A percentile compares a stretch with the other conserved stretches of the same genome.
Conservation (phyloP, 305 asterid species). For the Ajuga reptans region DNA sequence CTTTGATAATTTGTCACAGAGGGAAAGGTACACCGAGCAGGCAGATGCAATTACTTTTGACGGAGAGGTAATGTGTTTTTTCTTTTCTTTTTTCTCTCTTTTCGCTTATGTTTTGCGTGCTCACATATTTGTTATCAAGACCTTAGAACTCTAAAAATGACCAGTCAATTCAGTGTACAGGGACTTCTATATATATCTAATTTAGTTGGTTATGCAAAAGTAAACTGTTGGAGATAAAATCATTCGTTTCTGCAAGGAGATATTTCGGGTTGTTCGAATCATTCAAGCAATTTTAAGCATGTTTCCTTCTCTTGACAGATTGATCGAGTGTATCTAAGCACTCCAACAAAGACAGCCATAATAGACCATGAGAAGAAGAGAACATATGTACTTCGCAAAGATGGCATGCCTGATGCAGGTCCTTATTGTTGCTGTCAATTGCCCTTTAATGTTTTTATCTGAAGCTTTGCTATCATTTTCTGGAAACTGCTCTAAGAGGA, state of each 20-base stretch:
- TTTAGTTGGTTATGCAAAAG: slow-evolving; percentile 11
- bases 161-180: slow-evolving; percentile 17
- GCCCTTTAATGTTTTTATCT: background rate
- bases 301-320: slow-evolving; percentile 34
- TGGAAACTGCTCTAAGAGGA: slow-evolving; percentile 18
- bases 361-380: slow-evolving; percentile 94
- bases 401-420: slow-evolving; percentile 92
- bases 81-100: background rate
- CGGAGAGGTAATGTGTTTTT: slow-evolving; percentile 52
- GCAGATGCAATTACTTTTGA: slow-evolving; percentile 93
- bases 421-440: slow-evolving; percentile 1
- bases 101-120: slow-evolving; percentile 2
- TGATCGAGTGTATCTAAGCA: slow-evolving; percentile 70
- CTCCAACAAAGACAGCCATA: slow-evolving; percentile 77
- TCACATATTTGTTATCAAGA: background rate
- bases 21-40: slow-evolving; percentile 76
- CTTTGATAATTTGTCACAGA: slow-evolving; percentile 54
- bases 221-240: background rate
- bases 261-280: background rate
- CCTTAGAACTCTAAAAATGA: background rate
- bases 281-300: background rate
- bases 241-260: background rate
- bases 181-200: background rate
- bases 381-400: slow-evolving; percentile 74
- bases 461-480: background rate